phyloP scores from a whole-genome alignment of 345 rosid species.

The Moricandia arvensis region DNA sequence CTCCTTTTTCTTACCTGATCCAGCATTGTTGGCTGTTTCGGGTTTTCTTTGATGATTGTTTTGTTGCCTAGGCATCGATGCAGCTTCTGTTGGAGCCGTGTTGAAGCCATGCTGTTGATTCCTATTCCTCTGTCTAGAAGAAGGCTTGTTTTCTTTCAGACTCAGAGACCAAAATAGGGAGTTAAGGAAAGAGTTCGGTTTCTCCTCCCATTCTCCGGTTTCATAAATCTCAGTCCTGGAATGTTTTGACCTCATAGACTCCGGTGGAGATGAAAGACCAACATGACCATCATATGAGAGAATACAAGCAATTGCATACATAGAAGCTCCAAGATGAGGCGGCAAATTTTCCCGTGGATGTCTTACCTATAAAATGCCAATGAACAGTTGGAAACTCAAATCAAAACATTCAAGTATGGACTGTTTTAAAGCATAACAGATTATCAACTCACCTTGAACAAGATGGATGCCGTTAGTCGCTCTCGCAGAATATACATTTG shows the following conservation, averaged over 20 bases:
- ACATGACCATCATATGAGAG: constrained; percentile 62
- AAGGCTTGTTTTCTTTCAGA: constrained; percentile 30
- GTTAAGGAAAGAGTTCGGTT: constrained; percentile 35
- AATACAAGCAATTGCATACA: constrained; percentile 51
- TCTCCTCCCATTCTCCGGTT: constrained; percentile 29
- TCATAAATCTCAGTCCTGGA: constrained; percentile 49
- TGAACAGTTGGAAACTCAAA: not conserved
- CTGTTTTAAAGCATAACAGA: not conserved
- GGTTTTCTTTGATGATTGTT: not conserved
- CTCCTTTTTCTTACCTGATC: constrained; percentile 21
- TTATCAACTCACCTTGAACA: constrained; percentile 58
- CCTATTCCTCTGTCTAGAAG: constrained; percentile 1
- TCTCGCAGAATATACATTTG: constrained; percentile 89
- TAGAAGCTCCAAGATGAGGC: constrained; percentile 63
- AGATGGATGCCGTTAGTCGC: constrained; percentile 63
- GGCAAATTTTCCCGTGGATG: constrained; percentile 66
- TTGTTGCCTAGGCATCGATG: constrained; percentile 4
- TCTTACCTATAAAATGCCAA: constrained; percentile 49
- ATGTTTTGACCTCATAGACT: constrained; percentile 43
- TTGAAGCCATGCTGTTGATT: not conserved
- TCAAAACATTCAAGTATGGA: not conserved
- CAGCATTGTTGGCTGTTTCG: not conserved
- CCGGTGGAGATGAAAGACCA: constrained; percentile 44
- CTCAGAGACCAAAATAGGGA: constrained; percentile 38
- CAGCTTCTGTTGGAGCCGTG: constrained; percentile 16